Percentiles rank a stretch among this genome's conserved stretches.
Evolutionary conservation across 306 rosid species (phyloP).

Genomic region (Oemleria cerasiformis): DNA sequence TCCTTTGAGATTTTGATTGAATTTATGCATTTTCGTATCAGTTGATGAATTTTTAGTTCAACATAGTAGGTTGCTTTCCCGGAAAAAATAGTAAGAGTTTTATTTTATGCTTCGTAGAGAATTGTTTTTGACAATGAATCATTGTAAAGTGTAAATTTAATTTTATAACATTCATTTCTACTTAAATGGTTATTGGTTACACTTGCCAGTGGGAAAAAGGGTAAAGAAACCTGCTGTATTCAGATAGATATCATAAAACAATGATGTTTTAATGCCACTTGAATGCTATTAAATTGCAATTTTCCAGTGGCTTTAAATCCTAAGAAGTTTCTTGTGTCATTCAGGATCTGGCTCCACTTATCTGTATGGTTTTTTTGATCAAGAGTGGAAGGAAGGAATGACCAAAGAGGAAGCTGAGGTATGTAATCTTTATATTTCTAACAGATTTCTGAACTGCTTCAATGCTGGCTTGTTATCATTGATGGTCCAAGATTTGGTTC

Average conservation of each 20-base stretch:
- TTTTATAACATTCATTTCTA: background rate
- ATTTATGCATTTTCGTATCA: background rate
- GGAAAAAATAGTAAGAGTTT: background rate
- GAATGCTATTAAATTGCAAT: background rate
- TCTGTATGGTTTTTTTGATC: constrained; percentile 88
- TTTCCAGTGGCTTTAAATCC: background rate
- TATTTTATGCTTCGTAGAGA: background rate
- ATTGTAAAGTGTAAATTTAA: background rate
- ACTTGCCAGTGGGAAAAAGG: too few relatives aligned
- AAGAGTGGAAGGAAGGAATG: constrained; percentile 97
- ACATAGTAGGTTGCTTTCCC: background rate
- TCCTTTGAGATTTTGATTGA: background rate
- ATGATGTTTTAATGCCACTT: background rate
- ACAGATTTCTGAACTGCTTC: background rate
- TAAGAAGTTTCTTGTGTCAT: constrained; percentile 1
- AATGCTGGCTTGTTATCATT: background rate
- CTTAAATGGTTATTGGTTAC: background rate
- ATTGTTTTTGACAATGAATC: background rate
- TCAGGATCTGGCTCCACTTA: constrained; percentile 97
- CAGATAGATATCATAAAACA: too few relatives aligned
- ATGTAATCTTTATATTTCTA: constrained; percentile 13
- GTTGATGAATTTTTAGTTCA: background rate
- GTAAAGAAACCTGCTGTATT: too few relatives aligned
- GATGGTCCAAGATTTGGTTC: background rate
- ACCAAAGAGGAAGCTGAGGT: constrained; percentile 97